Evolutionary conservation across 2,329 filamentous ascomycete species (phyloP).

Genomic region (Epichloe amarillans): DNA sequence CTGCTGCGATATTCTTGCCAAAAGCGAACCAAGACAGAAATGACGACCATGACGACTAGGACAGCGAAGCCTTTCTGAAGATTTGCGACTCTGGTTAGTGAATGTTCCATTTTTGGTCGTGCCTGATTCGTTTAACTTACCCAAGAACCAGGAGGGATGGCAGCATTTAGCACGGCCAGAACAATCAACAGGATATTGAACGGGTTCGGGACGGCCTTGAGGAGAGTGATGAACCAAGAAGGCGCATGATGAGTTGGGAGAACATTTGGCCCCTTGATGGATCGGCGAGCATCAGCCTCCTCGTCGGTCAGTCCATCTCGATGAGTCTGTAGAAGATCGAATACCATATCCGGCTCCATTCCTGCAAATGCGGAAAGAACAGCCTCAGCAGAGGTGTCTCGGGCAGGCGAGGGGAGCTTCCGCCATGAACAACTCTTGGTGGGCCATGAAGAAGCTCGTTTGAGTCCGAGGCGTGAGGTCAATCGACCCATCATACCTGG

Average conservation of each 20-base stretch:
- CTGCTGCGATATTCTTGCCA: constrained; percentile 17
- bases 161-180: constrained; percentile 14
- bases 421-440: constrained; percentile 6
- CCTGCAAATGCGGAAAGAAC: constrained; percentile 10
- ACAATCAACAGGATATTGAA: constrained; percentile 14
- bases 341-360: constrained; percentile 8
- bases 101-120: not conserved
- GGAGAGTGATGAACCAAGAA: constrained; percentile 14
- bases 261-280: constrained; percentile 12
- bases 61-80: constrained; percentile 11
- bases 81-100: not conserved
- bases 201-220: constrained; percentile 14
- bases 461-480: not conserved
- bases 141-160: constrained; percentile 10
- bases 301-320: constrained; percentile 10
- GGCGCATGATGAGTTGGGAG: constrained; percentile 14
- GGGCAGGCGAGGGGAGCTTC: constrained; percentile 5
- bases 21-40: constrained; percentile 15
- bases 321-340: constrained; percentile 11
- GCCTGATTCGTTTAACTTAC: not conserved
- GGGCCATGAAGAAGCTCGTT: constrained; percentile 1
- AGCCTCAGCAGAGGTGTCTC: constrained; percentile 9
- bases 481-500: not conserved
- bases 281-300: constrained; percentile 12
- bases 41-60: constrained; percentile 14